Evolutionary conservation across 2,329 filamentous ascomycete genomes (phyloP), one percentile per base, ranked within the genome.

Genomic region (Fusarium sp.): DNA sequence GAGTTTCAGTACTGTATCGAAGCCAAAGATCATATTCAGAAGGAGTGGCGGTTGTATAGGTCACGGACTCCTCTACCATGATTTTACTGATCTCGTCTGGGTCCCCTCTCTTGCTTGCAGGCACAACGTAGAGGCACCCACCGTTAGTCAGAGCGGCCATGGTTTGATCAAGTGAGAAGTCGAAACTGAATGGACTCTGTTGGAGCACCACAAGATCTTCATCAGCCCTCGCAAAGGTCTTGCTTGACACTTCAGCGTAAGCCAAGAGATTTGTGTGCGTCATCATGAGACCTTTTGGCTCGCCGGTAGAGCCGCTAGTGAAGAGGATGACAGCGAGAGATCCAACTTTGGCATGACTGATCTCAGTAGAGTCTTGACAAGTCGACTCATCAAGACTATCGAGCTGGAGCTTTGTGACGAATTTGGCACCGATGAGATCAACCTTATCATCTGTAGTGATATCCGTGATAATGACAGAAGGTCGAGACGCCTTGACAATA

Each of bases 211-310:
- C 30, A 3, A 32, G 22, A 14, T 24, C 0, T 4, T 58, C 27
- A 22, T 20, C n/a, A 3, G 7, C 8, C 11, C 22, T 29, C 12
- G 42, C 18, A 27, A 41, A 58, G 3, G 20, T n/a, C 29, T 44
- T 34, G 4, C 46, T 45, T n/a, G 25, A 58, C 6, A 40, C 56
- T 45, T 58, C 56, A 7, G 32, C 20, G 4, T 58, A 40, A 13
- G 40, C 18, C 14, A n/a, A 12, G 11, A 55, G 34, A 16, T 47
- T 47, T 2, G 44, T 29, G 24, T 61, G 57, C 9, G 25, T 56
- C n/a, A 56, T 11, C 41, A 42, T 24, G 2, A 61, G 44, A 8
- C 58, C 58, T 11, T 61, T 61, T 4, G 58, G 58, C 12, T 56
- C 30, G 10, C 42, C 53, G 4, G 53, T 56, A 12, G 53, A 56